Evolutionary conservation across 2,329 filamentous ascomycete genomes (phyloP).

Genomic region (Diaporthe ilicicola): DNA sequence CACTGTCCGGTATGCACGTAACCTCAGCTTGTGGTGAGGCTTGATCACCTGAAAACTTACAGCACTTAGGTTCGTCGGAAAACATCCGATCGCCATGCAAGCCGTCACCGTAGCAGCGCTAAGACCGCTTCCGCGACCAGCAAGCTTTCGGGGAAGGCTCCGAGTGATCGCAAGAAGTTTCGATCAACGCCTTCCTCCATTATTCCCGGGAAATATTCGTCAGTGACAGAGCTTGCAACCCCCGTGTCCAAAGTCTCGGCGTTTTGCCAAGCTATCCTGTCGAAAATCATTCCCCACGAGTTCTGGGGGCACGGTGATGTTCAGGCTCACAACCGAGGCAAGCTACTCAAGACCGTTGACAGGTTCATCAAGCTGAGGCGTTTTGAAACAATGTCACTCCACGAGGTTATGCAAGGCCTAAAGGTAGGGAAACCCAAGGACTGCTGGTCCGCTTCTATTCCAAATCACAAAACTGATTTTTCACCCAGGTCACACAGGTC

Average conservation of each 20-base stretch:
- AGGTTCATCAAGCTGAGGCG: conserved; percentile 79
- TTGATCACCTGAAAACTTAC: conserved; percentile 13
- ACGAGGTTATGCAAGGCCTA: conserved; percentile 78
- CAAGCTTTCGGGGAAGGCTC: conserved; percentile 25
- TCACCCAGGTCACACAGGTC: conserved; percentile 69
- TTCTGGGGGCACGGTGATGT: conserved; percentile 74
- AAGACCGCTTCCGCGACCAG: conserved; percentile 7
- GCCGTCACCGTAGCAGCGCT: conserved; percentile 12
- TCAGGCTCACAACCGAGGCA: conserved; percentile 65
- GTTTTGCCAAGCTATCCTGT: conserved; percentile 82
- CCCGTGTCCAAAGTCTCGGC: conserved; percentile 77
- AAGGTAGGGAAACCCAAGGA: conserved; percentile 62
- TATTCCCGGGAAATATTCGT: conserved; percentile 47
- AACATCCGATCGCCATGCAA: background rate
- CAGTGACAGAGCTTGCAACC: conserved; percentile 74
- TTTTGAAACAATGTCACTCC: conserved; percentile 82
- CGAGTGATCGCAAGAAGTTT: conserved; percentile 27
- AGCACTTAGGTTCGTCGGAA: conserved; percentile 11
- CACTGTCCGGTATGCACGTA: conserved; percentile 73
- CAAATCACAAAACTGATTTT: conserved; percentile 1
- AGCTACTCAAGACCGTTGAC: conserved; percentile 75
- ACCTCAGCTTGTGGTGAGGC: conserved; percentile 5
- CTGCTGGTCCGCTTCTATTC: background rate
- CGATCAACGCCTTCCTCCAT: conserved; percentile 1
- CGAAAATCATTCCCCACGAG: conserved; percentile 74